Conservation (phyloP, 768 basidiomycete genomes). For the Russula sp. region DNA sequence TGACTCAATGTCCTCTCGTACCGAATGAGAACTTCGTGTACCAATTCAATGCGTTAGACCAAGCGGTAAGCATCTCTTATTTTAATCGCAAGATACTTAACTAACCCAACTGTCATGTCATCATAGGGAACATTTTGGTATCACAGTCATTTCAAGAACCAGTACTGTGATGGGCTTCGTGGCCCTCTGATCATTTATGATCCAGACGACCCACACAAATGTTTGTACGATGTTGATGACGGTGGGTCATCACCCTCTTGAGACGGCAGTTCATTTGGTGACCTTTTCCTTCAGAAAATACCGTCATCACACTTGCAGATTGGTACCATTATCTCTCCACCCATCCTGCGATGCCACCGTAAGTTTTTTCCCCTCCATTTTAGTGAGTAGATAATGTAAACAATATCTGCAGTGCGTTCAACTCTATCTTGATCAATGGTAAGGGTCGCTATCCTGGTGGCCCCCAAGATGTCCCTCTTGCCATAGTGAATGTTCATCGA, state of each 20-base stretch:
- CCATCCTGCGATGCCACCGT: background rate
- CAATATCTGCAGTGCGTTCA: slow-evolving; percentile 29
- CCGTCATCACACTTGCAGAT: slow-evolving; percentile 49
- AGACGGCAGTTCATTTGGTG: background rate
- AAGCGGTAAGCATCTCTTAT: slow-evolving; percentile 33
- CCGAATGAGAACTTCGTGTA: slow-evolving; percentile 42
- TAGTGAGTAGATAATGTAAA: background rate
- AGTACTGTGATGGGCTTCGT: slow-evolving; percentile 46
- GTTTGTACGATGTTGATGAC: slow-evolving; percentile 37
- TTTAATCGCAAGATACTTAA: background rate
- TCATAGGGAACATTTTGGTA: slow-evolving; percentile 40
- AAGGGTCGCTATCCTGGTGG: slow-evolving; percentile 41
- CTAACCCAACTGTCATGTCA: background rate
- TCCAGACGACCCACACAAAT: slow-evolving; percentile 34
- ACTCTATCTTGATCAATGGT: slow-evolving; percentile 48
- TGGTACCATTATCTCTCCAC: slow-evolving; percentile 35
- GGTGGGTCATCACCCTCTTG: slow-evolving; percentile 21
- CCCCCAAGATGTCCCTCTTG: slow-evolving; percentile 6
- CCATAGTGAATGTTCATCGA: slow-evolving; percentile 22
- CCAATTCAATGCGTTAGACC: slow-evolving; percentile 37
- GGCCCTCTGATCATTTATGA: slow-evolving; percentile 39
- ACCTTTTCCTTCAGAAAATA: slow-evolving; percentile 38
- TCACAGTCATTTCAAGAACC: slow-evolving; percentile 42
- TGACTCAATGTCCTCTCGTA: slow-evolving; percentile 45
- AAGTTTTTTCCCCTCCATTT: background rate